These are phyloP conservation scores for Stropharia rugosoannulata DNA, from an alignment of 768 basidiomycete genomes.

Conservation along the genomic window DNA sequence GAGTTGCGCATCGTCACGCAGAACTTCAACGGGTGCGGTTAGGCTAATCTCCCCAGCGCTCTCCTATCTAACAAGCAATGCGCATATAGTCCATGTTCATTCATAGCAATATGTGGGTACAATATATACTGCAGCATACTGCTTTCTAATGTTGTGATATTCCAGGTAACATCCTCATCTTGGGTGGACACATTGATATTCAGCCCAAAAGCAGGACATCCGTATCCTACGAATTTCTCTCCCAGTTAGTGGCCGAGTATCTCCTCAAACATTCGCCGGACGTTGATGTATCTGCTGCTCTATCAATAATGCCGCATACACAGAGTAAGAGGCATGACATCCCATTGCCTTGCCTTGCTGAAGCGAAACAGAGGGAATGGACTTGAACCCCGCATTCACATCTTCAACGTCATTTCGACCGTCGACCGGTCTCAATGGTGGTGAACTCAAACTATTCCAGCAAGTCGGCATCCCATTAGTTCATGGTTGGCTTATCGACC, in stretches of 20 bases:
- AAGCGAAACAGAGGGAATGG: slow-evolving; percentile 68
- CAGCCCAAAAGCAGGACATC: slow-evolving; percentile 60
- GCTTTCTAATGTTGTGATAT: not conserved
- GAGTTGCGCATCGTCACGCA: slow-evolving; percentile 71
- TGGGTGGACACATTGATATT: slow-evolving; percentile 80
- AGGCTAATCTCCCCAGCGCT: not conserved
- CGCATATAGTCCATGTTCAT: slow-evolving; percentile 74
- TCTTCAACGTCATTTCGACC: slow-evolving; percentile 68
- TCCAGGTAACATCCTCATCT: slow-evolving; percentile 83
- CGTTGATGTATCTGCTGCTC: slow-evolving; percentile 67
- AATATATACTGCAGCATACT: not conserved
- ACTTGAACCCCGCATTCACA: slow-evolving; percentile 85
- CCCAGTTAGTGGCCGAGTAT: slow-evolving; percentile 81
- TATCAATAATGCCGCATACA: slow-evolving; percentile 75
- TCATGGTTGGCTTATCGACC: slow-evolving; percentile 89
- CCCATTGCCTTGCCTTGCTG: not conserved
- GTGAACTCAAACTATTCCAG: slow-evolving; percentile 84
- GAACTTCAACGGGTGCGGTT: slow-evolving; percentile 77
- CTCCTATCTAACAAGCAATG: slow-evolving; percentile 1
- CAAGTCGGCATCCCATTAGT: slow-evolving; percentile 79
- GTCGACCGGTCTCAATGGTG: slow-evolving; percentile 40
- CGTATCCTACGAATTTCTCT: slow-evolving; percentile 84
- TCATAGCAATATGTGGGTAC: slow-evolving; percentile 81
- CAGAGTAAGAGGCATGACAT: slow-evolving; percentile 52
- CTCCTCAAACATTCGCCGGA: slow-evolving; percentile 60